Base-by-base conservation (phyloP, 2,329 filamentous ascomycete species). In the Cladosporium colombiae region DNA sequence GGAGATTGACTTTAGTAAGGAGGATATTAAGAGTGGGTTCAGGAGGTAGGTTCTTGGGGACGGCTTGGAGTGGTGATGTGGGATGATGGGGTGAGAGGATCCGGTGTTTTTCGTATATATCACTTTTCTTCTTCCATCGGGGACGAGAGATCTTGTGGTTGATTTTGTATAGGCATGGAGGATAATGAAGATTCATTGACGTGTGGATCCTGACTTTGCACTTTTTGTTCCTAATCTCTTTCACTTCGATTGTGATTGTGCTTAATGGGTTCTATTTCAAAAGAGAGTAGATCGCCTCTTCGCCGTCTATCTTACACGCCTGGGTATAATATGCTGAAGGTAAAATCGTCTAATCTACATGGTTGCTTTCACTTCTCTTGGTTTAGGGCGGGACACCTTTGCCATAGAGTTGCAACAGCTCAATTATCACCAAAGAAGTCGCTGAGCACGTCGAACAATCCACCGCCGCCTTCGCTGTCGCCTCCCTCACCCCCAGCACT, bases 1-100 rank as follows among this genome's bases (percentile, higher is more conserved):
- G 49, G 79, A 80, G 66, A 74, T 81, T 25, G 75, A 75, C 23
- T 76, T 77, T 68, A 65, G 64, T 56, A 78, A 68, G 69, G 74
- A 73, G 33, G 77, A 78, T 71, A 73, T 78, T 10, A 69, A 69
- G 66, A 72, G 69, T 55, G 74, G 72, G 37, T 78, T 78, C 66
- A 70, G 73, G 67, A 67, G 74, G 63, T 74, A 55, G 18, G n/a
- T n/a, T n/a, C n/a, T n/a, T n/a, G n/a, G 61, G 40, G 1, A 2
- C 11, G 29, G 16, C 10, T n/a, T 55, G 23, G 27, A n/a, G n/a
- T n/a, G 50, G 53, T 56, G 40, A 27, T 23, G 58, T 50, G 58
- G 11, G 1, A 1, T 33, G 40, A n/a, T 23, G 44, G 31, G 31
- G 37, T 37, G 53, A 25, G 53, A 25, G 10, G 29, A 13, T 56